These are phyloP conservation scores for Fragilaria radians DNA, from an alignment of 108 stramenopile species.

Conservation along the genomic window DNA sequence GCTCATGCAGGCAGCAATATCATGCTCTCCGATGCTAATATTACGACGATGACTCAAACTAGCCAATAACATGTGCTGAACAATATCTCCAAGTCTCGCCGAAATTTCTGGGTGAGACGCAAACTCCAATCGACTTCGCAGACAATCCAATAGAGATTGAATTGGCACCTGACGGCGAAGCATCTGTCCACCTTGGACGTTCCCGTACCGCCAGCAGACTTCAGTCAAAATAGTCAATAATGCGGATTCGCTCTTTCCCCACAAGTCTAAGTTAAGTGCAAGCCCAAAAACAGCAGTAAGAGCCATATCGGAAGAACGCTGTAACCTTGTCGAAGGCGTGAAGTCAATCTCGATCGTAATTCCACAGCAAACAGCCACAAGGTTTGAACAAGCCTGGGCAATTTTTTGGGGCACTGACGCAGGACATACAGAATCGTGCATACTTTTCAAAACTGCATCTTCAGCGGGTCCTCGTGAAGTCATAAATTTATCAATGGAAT, in stretches of 20 bases:
- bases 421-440: conserved; percentile 31
- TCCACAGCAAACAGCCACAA: conserved; percentile 37
- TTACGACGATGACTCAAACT: conserved; percentile 41
- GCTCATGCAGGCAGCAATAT: conserved; percentile 65
- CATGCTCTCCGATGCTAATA: conserved; percentile 77
- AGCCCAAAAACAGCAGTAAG: conserved; percentile 69
- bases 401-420: conserved; percentile 37
- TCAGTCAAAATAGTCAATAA: conserved; percentile 39
- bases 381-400: conserved; percentile 31
- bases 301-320: conserved; percentile 69
- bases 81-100: conserved; percentile 32
- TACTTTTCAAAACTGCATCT: neutral
- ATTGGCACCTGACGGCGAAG: conserved; percentile 74
- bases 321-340: conserved; percentile 35
- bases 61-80: conserved; percentile 66
- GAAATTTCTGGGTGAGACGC: conserved; percentile 35
- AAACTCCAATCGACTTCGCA: conserved; percentile 43
- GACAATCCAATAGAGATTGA: conserved; percentile 72
- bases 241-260: conserved; percentile 51
- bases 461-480: neutral
- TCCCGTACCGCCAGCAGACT: conserved; percentile 45
- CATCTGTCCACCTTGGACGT: conserved; percentile 27
- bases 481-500: neutral
- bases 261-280: conserved; percentile 73
- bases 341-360: conserved; percentile 20